Conservation (phyloP, 2,329 filamentous ascomycete species). For the Malbranchea cinnamomea region DNA sequence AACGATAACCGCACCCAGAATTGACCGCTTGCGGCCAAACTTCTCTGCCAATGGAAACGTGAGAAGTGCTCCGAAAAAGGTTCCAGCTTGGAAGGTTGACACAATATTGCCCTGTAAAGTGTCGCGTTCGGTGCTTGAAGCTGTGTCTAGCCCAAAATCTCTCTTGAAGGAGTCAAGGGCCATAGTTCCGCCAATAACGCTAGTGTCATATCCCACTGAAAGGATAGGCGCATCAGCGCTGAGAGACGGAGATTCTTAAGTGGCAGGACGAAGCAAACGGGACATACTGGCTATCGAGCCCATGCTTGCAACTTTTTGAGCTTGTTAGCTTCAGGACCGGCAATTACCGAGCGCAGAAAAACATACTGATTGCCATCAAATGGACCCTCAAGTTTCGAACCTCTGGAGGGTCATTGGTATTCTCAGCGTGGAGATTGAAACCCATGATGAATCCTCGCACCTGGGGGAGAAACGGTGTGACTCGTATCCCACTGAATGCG, state of each 20-base stretch:
- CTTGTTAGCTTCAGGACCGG: not conserved
- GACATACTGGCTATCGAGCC: slow-evolving; percentile 8
- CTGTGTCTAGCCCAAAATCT: slow-evolving; percentile 14
- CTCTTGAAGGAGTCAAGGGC: slow-evolving; percentile 22
- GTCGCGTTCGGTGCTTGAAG: slow-evolving; percentile 4
- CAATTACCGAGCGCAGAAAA: no score
- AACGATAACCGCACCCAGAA: slow-evolving; percentile 45
- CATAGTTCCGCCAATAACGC: slow-evolving; percentile 23
- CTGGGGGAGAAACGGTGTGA: no score
- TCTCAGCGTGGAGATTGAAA: slow-evolving; percentile 11
- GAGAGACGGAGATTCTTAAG: not conserved
- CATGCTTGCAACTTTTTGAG: slow-evolving; percentile 2
- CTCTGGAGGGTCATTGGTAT: slow-evolving; percentile 12
- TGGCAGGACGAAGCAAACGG: not conserved
- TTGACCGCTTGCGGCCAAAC: slow-evolving; percentile 49
- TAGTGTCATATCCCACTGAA: slow-evolving; percentile 9
- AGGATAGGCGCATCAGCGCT: not conserved
- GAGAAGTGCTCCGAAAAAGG: slow-evolving; percentile 64
- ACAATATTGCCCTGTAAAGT: slow-evolving; percentile 8
- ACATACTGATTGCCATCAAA: slow-evolving; percentile 9
- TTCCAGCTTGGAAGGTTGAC: slow-evolving; percentile 48
- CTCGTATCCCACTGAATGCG: no score
- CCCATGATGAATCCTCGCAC: slow-evolving; percentile 9
- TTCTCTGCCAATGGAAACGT: slow-evolving; percentile 53
- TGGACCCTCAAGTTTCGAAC: slow-evolving; percentile 15